phyloP scores from a whole-genome alignment of 139 green algal species.

The Coelastrella sp. region DNA sequence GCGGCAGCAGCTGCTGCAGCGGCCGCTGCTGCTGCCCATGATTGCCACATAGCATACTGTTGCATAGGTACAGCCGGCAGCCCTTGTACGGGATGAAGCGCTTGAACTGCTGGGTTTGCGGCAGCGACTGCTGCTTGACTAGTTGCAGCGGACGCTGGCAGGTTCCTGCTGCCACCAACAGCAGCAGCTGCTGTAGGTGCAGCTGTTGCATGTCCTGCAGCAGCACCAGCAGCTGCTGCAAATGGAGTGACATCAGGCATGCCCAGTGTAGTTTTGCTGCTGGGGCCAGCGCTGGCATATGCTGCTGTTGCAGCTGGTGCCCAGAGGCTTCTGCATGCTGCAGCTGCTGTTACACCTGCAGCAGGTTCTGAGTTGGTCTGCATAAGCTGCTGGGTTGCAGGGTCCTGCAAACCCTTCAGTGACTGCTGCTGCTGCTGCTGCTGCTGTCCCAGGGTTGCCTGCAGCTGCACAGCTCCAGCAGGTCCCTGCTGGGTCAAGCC shows the following conservation, averaged over 20 bases:
- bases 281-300: neutral
- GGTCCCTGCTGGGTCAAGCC: no score
- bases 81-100: neutral
- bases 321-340: neutral
- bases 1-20: neutral
- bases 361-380: neutral
- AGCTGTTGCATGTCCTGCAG: no score
- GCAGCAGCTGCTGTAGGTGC: no score
- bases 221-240: no score
- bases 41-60: neutral
- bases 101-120: neutral
- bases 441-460: neutral
- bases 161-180: no score
- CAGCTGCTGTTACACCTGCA: neutral
- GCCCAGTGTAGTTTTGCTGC: neutral
- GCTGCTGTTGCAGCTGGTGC: neutral
- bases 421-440: neutral
- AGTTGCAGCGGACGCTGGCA: no score
- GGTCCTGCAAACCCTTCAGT: neutral
- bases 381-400: neutral
- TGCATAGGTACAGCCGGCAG: neutral
- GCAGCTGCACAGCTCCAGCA: neutral
- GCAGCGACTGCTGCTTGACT: neutral
- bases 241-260: neutral
- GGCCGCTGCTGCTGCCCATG: neutral